Base-by-base conservation (phyloP, 306 rosid species). In the Pyrus betulifolia region DNA sequence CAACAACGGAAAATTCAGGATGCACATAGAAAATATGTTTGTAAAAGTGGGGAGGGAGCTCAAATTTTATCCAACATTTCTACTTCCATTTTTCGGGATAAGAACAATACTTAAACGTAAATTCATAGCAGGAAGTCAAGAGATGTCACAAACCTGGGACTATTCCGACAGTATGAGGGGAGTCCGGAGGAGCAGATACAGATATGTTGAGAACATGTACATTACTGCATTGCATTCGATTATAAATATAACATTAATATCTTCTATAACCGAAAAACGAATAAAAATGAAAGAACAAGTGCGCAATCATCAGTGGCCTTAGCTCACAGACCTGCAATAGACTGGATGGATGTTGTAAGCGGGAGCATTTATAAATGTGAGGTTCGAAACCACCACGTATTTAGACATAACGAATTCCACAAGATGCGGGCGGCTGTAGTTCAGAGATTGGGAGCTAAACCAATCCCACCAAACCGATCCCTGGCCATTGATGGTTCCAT, bases 381-480 rank as follows among this genome's bases (percentile, higher is more conserved):
- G 96, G 83, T 96, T 96, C 42, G 99, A 96, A 77, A 96, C 97
- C 17, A 91, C 97, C 4, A 96, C 89, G 73, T 66, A 31, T 57
- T 92, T 74, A 25, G 97, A 92, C 9, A 85, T 75, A 57, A 85
- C 81, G 76, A 96, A 67, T 78, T 96, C 99, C 45, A 96, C 89
- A 74, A 96, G 88, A 84, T 92, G 97, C 76, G 99, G 99, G 10
- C 98, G 97, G 84, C 98, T 92, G 63, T 92, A 79, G 80, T 96
- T 96, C 73, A 96, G 74, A 45, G 96, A 83, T 67, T 82, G 88
- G 8, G 91, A 88, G 57, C 25, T 88, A 73, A 79, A 96, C 98
- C 88, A 82, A 27, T 96, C 90, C 99, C 99, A 96, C 99, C 99
- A 96, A 85, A 88, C 88, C 69, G 84, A 80, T 78, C 99, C 99